A percentile compares a stretch with the other conserved stretches of the same genome.
These are phyloP conservation scores for Crithidia brevicula DNA, from an alignment of 208 protist genomes.

Conservation along the genomic window DNA sequence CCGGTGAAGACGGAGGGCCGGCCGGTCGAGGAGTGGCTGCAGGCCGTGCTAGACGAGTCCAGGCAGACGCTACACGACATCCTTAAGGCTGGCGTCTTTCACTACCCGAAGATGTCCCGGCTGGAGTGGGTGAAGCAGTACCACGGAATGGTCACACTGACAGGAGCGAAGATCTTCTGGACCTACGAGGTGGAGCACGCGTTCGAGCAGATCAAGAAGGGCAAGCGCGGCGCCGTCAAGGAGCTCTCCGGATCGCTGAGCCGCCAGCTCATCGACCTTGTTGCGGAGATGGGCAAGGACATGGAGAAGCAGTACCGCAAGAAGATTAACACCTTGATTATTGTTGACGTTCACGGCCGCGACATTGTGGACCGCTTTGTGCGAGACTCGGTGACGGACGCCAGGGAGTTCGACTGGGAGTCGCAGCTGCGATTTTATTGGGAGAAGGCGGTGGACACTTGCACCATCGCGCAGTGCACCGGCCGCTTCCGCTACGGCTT, in stretches of 20 bases:
- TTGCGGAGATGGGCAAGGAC: conserved; percentile 95
- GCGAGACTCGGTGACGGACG: conserved; percentile 97
- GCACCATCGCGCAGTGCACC: conserved; percentile 97
- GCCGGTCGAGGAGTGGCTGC: conserved; percentile 98
- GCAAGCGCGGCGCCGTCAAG: conserved; percentile 98
- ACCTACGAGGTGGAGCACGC: conserved; percentile 98
- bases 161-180: conserved; percentile 99
- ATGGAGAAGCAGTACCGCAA: conserved; percentile 94
- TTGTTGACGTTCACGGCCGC: conserved; percentile 99
- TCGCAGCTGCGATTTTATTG: conserved; percentile 99
- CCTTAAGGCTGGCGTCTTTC: conserved; percentile 97
- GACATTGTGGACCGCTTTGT: conserved; percentile 99
- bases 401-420: conserved; percentile 99
- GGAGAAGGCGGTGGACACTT: conserved; percentile 95
- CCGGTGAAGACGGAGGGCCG: conserved; percentile 89
- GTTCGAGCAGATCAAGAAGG: conserved; percentile 93
- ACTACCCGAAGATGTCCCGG: conserved; percentile 95
- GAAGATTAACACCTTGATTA: conserved; percentile 99
- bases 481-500: conserved; percentile 97
- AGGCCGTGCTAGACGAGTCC: conserved; percentile 95
- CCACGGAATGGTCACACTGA: conserved; percentile 96
- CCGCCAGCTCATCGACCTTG: conserved; percentile 95
- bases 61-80: conserved; percentile 92
- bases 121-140: conserved; percentile 96
- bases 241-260: conserved; percentile 90